Evolutionary conservation across 495 filamentous ascomycete genomes (phyloP), one percentile per base, ranked within the genome.

Genomic region (Sabuloglossum arenarium): DNA sequence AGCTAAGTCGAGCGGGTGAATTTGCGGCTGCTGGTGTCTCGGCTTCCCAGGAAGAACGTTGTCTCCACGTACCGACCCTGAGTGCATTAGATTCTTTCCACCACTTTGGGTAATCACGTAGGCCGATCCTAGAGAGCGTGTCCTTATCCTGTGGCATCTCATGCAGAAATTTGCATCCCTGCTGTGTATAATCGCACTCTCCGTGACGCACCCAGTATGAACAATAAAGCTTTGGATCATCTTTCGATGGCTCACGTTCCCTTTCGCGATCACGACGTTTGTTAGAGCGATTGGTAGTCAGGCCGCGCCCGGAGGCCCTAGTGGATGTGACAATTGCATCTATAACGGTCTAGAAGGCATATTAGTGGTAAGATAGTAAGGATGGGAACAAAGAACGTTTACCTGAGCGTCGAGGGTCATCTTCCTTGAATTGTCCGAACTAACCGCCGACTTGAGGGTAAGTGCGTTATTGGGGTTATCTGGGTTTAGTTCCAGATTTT

Each of bases 121-220:
- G 70, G 1, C 88, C 88, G 11, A 90, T 72, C 31, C 68, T 66
- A 42, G 74, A 68, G 59, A 89, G 73, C 51, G 75, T 81, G 0
- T 65, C 68, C 31, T 60, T 61, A 43, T 84, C 79, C 24, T 68
- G 66, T 0, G 88, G 88, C 79, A 94, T 90, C 62, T 89, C 82
- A 63, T 95, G 88, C 67, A 84, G 85, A 70, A 78, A 95, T 60
- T 81, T 73, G 67, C 88, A 94, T 2, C 88, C 88, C 62, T 88
- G 80, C 64, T 90, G 84, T 37, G 74, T 78, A 67, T 84, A 95
- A 61, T 84, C 84, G 66, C 88, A 95, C 53, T 82, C 78, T 31
- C 88, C 88, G 47, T 80, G 80, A 58, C 82, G 79, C 45, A 94
- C 79, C 85, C 86, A 95, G 66, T 86, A 84, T 34, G 84, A 85